Evolutionary conservation across 305 asterid genomes (phyloP), one percentile per base, ranked within the genome.

Genomic region (Fraxinus xanthoxyloides): DNA sequence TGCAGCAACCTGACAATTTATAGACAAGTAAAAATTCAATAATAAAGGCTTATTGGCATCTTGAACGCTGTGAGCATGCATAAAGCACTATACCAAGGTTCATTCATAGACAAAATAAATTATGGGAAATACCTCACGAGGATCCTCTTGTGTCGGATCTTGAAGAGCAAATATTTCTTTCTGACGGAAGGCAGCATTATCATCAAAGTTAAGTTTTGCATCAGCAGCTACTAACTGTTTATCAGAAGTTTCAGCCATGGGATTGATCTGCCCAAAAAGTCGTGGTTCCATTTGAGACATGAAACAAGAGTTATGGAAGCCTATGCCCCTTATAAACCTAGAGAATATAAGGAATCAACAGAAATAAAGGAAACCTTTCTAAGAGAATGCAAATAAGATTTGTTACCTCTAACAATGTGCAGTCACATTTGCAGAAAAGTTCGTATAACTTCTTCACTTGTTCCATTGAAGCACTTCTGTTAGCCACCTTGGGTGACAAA

Each of bases 61-160:
- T 74, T 72, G 61, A 69, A 36, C 13, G 8, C 36, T 34, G 28
- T 26, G 21, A 81, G 76, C 76, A 31, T 70, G 43, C 46, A 7
- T 32, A 32, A 17, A 32, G 24, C 76, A 32, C 40, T 70, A 26
- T 36, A 46, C 23, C 30, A 15, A 67, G 56, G 77, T 28, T 54
- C 67, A 79, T 34, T 51, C 46, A 77, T 30, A 35, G 36, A 35
- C 56, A 79, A 38, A 10, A 63, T 35, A 77, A 38, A 72, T 65
- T 0, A 76, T 77, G 70, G 75, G 40, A 38, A 81, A 65, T 90
- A 94, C 98, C 99, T 95, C 98, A 77, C 98, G 97, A 79, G 97
- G 97, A 84, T 95, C 99, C 86, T 95, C 99, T 83, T 94, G 99
- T n/a, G 99, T 86, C 23, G 98, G 95, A 85, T 95, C 98, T 13